phyloP scores from a whole-genome alignment of 1,284 basidiomycete genomes.

The Ganoderma meredithae region DNA sequence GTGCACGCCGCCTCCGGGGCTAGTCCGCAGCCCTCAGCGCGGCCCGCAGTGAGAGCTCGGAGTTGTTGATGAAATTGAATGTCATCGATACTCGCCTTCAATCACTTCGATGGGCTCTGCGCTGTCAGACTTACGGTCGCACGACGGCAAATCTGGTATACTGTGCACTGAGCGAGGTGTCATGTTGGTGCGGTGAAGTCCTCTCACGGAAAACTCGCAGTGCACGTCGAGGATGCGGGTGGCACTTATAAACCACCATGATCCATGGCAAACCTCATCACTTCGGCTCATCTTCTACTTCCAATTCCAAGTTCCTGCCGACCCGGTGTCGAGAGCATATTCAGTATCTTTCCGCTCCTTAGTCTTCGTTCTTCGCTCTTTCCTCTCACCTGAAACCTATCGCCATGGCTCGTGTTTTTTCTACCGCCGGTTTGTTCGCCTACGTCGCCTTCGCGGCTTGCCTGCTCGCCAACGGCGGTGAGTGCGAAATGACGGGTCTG shows the following conservation, averaged over 20 bases:
- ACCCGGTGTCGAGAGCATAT: conserved; percentile 8
- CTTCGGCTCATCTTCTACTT: not conserved
- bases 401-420: conserved; percentile 18
- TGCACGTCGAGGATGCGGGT: not conserved
- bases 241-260: not conserved
- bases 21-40: not conserved
- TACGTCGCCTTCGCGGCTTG: not conserved
- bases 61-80: not conserved
- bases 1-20: not conserved
- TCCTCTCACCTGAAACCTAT: not conserved
- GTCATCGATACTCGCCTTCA: not conserved
- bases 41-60: not conserved
- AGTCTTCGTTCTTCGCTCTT: not conserved
- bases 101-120: not conserved
- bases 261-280: not conserved
- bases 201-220: not conserved
- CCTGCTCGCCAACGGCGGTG: conserved; percentile 9
- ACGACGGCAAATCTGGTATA: not conserved
- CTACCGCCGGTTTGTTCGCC: conserved; percentile 12
- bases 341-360: not conserved
- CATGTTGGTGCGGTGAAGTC: not conserved
- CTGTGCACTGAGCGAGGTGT: too few relatives aligned
- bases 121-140: not conserved
- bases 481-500: not conserved
- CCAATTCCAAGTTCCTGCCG: not conserved